Evolutionary conservation across 495 filamentous ascomycete genomes (phyloP), one percentile per base, ranked within the genome.

Genomic region (Xylaria acuta): DNA sequence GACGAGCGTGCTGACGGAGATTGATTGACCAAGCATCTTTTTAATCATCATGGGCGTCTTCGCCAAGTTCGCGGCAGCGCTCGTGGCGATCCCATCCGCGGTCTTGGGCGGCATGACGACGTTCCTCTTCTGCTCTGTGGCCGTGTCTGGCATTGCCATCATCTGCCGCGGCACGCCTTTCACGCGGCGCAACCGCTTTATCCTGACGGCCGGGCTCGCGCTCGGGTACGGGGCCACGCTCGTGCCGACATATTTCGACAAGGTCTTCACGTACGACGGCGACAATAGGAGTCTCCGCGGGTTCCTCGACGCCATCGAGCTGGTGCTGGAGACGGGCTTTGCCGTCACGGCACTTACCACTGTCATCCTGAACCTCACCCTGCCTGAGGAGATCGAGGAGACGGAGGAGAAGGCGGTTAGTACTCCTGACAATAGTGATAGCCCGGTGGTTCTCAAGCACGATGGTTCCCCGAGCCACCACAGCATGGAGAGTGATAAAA

Each of bases 91-190:
- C 74, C 95, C 95, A 0, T 82, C 86, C 36, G 74, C 95, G 2
- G 94, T 97, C 1, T 84, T 97, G 5, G 94, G 94, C 64, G 95
- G 95, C 40, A 97, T 98, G 93, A 97, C 95, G 0, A 95, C 93
- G 2, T 97, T 97, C 82, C 86, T 98, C 20, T 97, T 97, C 84
- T 87, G 86, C 72, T 87, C 92, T 11, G 95, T 98, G 34, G 92
- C 93, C 22, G 89, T 97, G 20, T 96, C 92, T 2, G 95, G 95
- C 74, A 88, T 97, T 70, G 88, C 93, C 58, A 97, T 98, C 74
- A 93, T 96, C 76, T 84, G 89, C 32, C 91, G 90, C 11, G 82
- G 82, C 60, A 86, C 93, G 5, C 88, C 90, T 3, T 97, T 97
- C 81, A 97, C 89, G 36, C 89, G 94, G 7, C 91, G 94, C 65